Evolutionary conservation across 352 stramenopile species (phyloP).

Genomic region (Globisporangium solare): DNA sequence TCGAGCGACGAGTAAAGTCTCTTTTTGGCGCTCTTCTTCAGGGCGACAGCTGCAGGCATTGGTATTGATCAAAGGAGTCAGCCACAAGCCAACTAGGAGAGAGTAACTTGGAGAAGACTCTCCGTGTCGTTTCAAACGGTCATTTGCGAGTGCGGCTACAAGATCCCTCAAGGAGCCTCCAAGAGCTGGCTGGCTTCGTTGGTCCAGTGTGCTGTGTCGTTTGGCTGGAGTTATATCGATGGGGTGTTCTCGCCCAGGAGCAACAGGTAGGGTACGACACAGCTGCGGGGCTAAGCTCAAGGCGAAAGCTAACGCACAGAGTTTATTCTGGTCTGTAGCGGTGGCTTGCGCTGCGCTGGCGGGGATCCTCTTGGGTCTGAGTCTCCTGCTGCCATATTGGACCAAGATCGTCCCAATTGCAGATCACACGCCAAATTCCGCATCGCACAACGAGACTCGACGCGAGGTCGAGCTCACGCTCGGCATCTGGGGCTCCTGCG

Average conservation of each 20-base stretch:
- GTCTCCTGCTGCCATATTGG: slow-evolving; percentile 55
- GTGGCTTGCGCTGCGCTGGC: slow-evolving; percentile 28
- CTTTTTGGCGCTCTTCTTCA: background rate
- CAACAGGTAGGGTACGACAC: slow-evolving; percentile 23
- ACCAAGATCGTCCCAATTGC: slow-evolving; percentile 18
- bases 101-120: too few species aligned
- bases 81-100: too few species aligned
- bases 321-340: slow-evolving; percentile 19
- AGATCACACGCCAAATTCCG: too few species aligned
- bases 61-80: too few species aligned
- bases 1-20: background rate
- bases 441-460: background rate
- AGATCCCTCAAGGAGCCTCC: background rate
- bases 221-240: slow-evolving; percentile 13
- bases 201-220: too few species aligned
- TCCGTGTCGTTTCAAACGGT: too few species aligned
- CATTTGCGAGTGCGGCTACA: background rate
- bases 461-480: slow-evolving; percentile 37
- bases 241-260: slow-evolving; percentile 45
- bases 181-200: too few species aligned
- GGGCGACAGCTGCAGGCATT: background rate
- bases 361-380: slow-evolving; percentile 26
- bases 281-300: too few species aligned
- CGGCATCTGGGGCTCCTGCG: slow-evolving; percentile 50
- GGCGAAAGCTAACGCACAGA: too few species aligned